phyloP scores from a whole-genome alignment of 768 basidiomycete species.

The Leccinum disarticulatum region DNA sequence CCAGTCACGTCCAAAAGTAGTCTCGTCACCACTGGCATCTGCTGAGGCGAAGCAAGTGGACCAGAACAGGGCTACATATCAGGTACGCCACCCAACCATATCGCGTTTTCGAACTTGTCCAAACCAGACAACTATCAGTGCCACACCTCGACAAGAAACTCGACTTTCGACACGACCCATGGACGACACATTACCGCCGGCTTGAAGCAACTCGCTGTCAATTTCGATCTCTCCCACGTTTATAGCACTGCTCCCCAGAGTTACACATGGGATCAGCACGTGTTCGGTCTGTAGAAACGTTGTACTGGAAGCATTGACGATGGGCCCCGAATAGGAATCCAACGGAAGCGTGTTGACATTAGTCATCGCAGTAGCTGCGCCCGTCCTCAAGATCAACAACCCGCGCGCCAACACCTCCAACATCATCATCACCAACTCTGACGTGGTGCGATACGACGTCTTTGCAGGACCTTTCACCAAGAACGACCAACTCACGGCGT shows the following conservation, averaged over 20 bases:
- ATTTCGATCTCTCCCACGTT: slow-evolving; percentile 59
- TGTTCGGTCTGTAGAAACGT: neutral
- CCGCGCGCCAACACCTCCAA: slow-evolving; percentile 57
- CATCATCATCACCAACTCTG: slow-evolving; percentile 65
- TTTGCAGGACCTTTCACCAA: slow-evolving; percentile 71
- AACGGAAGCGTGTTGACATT: slow-evolving; percentile 59
- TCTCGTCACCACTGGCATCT: too few species aligned
- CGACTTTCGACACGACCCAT: slow-evolving; percentile 58
- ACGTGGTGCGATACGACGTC: slow-evolving; percentile 64
- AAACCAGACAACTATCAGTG: slow-evolving; percentile 41
- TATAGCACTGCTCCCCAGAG: slow-evolving; percentile 78
- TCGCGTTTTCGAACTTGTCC: neutral
- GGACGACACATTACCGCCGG: slow-evolving; percentile 57
- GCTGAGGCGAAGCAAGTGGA: too few species aligned
- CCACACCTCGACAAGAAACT: slow-evolving; percentile 49
- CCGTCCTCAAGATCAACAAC: slow-evolving; percentile 61
- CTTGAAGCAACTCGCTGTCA: slow-evolving; percentile 49
- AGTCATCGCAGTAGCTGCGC: slow-evolving; percentile 53
- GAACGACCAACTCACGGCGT: slow-evolving; percentile 77
- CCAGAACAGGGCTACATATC: slow-evolving; percentile 56
- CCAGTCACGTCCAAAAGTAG: too few species aligned
- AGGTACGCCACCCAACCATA: slow-evolving; percentile 32
- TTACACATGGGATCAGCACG: slow-evolving; percentile 64
- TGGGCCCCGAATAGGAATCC: slow-evolving; percentile 40
- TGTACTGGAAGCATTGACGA: neutral